Percentiles rank a stretch among this genome's conserved stretches.
Conservation (phyloP, 1,284 basidiomycete genomes). For the Amylostereum areolatum region DNA sequence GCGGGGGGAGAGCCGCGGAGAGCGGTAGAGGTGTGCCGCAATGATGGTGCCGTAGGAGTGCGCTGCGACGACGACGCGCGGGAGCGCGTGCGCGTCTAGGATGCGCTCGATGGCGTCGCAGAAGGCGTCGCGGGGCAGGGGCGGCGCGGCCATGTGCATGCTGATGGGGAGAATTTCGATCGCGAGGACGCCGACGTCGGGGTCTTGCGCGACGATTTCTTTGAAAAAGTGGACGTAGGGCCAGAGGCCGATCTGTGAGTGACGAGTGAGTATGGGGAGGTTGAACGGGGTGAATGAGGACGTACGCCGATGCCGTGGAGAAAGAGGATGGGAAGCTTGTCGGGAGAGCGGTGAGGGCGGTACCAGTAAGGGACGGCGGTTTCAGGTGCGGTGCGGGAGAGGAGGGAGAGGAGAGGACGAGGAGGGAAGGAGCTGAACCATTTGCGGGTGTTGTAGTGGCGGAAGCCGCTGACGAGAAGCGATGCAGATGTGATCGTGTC, state of each 20-base stretch:
- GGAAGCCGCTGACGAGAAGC: slow-evolving; percentile 41
- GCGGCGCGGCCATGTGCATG: slow-evolving; percentile 47
- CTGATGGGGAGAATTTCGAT: slow-evolving; percentile 56
- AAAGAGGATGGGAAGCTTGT: slow-evolving; percentile 50
- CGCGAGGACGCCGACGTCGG: slow-evolving; percentile 47
- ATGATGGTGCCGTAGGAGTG: slow-evolving; percentile 65
- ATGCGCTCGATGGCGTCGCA: slow-evolving; percentile 31
- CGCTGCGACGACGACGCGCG: slow-evolving; percentile 37
- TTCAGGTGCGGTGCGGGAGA: slow-evolving; percentile 30
- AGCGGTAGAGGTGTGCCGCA: slow-evolving; percentile 40
- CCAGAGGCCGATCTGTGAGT: slow-evolving; percentile 49
- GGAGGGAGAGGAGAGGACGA: slow-evolving; percentile 31
- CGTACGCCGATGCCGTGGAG: slow-evolving; percentile 62
- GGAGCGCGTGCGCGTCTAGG: slow-evolving; percentile 36
- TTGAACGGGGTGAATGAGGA: slow-evolving; percentile 5
- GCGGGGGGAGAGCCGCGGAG: slow-evolving; percentile 21
- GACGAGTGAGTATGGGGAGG: no score
- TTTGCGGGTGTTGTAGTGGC: slow-evolving; percentile 39
- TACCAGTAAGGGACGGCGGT: slow-evolving; percentile 55
- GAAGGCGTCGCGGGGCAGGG: slow-evolving; percentile 34
- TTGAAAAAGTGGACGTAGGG: slow-evolving; percentile 47
- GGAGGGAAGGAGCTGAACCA: slow-evolving; percentile 46
- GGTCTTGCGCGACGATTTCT: slow-evolving; percentile 34
- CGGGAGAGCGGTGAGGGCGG: slow-evolving; percentile 42
- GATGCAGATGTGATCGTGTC: slow-evolving; percentile 38